phyloP scores from a whole-genome alignment of 2,329 filamentous ascomycete species.

The Trichoderma breve region DNA sequence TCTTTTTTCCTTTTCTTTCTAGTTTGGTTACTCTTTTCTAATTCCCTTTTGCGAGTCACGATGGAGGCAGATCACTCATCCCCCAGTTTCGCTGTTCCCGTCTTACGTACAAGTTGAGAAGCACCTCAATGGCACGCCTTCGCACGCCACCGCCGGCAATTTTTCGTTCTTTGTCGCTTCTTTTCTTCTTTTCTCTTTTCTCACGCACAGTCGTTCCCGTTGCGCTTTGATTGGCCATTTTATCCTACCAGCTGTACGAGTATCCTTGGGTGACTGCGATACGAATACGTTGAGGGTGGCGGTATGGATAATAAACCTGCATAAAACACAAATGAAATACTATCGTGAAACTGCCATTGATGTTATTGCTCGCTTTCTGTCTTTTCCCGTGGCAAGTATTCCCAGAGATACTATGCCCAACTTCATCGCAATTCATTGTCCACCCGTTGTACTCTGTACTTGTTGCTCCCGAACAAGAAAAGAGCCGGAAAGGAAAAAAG shows the following conservation, averaged over 20 bases:
- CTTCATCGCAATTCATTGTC: neutral
- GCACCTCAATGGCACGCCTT: constrained; percentile 22
- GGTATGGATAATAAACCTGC: neutral
- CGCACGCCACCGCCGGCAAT: constrained; percentile 15
- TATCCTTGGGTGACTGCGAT: neutral
- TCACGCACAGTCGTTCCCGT: neutral
- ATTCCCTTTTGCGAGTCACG: constrained; percentile 20
- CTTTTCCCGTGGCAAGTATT: neutral
- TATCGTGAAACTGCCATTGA: neutral
- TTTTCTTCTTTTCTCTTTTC: neutral
- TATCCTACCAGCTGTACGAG: neutral
- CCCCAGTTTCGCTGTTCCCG: neutral
- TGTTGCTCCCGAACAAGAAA: neutral
- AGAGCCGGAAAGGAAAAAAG: neutral
- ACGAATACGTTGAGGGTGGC: neutral
- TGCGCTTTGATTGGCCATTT: neutral
- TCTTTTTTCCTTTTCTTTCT: neutral
- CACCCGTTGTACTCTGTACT: neutral
- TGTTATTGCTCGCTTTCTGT: neutral
- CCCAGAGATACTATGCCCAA: neutral
- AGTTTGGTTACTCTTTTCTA: neutral
- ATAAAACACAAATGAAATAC: neutral
- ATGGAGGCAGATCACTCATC: constrained; percentile 13
- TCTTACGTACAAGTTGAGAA: constrained; percentile 22
- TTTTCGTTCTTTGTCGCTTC: neutral